Percentiles rank a stretch among this genome's conserved stretches.
phyloP scores from a whole-genome alignment of 129 eudicot species.

The Silybum marianum region DNA sequence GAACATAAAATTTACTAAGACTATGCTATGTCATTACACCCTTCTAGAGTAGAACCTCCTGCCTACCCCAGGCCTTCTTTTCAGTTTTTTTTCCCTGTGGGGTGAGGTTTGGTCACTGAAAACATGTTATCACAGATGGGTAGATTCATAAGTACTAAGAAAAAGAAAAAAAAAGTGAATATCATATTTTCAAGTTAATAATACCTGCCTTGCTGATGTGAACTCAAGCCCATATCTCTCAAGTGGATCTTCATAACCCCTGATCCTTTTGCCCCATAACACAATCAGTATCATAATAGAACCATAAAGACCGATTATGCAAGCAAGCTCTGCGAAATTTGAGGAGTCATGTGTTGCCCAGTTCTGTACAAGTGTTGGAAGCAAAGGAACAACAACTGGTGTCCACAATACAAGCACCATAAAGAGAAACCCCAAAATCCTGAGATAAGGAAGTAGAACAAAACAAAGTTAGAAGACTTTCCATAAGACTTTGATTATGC shows the following conservation, averaged over 20 bases:
- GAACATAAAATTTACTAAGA: neutral
- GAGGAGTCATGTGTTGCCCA: slow-evolving; percentile 69
- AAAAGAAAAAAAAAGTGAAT: slow-evolving; percentile 3
- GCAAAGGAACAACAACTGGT: slow-evolving; percentile 77
- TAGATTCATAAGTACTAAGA: neutral
- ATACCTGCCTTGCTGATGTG: slow-evolving; percentile 65
- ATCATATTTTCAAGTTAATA: slow-evolving; percentile 2
- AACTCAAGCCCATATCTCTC: slow-evolving; percentile 71
- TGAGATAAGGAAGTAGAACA: slow-evolving; percentile 21
- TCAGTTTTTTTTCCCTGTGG: neutral
- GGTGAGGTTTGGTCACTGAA: slow-evolving; percentile 3
- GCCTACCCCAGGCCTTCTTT: neutral
- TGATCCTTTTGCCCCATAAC: slow-evolving; percentile 86
- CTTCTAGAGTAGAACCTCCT: neutral
- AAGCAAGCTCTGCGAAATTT: slow-evolving; percentile 61
- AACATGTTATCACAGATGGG: neutral
- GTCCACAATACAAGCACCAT: slow-evolving; percentile 94
- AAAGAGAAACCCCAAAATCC: slow-evolving; percentile 74
- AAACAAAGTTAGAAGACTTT: slow-evolving; percentile 1
- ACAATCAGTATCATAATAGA: slow-evolving; percentile 55
- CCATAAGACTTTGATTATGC: neutral
- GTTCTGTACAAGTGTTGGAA: slow-evolving; percentile 78
- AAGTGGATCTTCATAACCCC: slow-evolving; percentile 77
- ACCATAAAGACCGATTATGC: slow-evolving; percentile 74
- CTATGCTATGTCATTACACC: neutral